Base-by-base conservation (phyloP, 768 basidiomycete species). In the Boletus tylopilopsis region DNA sequence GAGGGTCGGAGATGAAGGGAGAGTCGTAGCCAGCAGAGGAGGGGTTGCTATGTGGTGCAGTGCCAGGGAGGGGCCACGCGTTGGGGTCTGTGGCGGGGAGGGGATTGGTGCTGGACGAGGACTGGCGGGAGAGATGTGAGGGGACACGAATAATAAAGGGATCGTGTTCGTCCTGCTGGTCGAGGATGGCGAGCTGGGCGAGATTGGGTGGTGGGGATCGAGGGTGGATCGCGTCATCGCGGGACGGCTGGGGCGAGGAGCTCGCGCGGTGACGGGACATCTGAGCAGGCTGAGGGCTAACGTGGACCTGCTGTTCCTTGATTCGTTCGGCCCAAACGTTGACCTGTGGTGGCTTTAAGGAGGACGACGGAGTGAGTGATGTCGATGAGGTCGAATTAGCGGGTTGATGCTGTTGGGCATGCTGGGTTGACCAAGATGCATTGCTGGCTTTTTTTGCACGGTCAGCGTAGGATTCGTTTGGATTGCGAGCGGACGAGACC, bases 401-500 rank as follows among this genome's bases (percentile, higher is more conserved):
- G n/a, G n/a, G n/a, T n/a, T n/a, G n/a, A n/a, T n/a, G 59, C 42
- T 27, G 51, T 21, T 39, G 43, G 22, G 24, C 56, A 40, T 38
- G 42, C 2, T 40, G 39, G 12, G 44, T 30, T 8, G 38, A 15
- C 21, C 21, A 35, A 23, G 60, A 50, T 36, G 50, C n/a, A n/a
- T n/a, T 35, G 41, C 43, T 57, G 45, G 76, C 75, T 59, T 73
- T 77, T 67, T 73, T 77, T 50, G 75, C 78, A 38, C 73, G 74
- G 42, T 80, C 73, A 32, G 79, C 79, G 55, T 85, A 85, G 24
- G 83, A 84, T 42, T 81, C 73, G 49, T 73, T 64, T 54, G 71
- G 71, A 36, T 64, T 66, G 44, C 68, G 68, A 49, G 63, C 59
- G 40, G 40, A 24, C 25, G 66, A 70, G 58, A 61, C 56, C 67